These are phyloP conservation scores for Solanum phureja DNA, from an alignment of 257 asterid genomes.

Conservation along the genomic window DNA sequence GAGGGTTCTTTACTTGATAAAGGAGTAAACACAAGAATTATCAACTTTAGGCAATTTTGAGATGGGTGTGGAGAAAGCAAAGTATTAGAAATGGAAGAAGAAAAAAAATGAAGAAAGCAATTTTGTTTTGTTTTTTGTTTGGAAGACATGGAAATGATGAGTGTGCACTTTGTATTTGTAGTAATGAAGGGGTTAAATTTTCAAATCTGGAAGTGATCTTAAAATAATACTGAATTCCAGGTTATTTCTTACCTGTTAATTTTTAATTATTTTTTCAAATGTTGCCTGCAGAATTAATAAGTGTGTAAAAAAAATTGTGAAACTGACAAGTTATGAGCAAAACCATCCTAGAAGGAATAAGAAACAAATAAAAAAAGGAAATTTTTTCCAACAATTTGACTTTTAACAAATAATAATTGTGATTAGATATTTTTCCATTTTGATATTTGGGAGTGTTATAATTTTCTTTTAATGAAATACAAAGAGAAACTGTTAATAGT, in stretches of 20 bases:
- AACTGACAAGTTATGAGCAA: not conserved
- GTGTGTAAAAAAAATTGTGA: not conserved
- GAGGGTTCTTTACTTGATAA: conserved; percentile 51
- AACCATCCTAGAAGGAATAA: not conserved
- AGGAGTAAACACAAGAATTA: conserved; percentile 15
- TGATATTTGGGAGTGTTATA: not conserved
- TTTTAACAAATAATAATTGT: not conserved
- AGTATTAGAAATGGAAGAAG: not conserved
- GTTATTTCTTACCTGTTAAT: not conserved
- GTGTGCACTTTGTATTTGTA: not conserved
- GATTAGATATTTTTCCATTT: not conserved
- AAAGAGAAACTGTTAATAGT: not conserved
- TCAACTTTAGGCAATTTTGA: not conserved
- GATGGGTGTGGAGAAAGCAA: conserved; percentile 20
- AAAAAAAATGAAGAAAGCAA: not conserved
- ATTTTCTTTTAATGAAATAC: not conserved
- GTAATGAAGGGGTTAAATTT: not conserved
- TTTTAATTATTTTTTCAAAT: not conserved
- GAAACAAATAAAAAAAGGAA: not conserved
- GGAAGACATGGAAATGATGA: conserved; percentile 2
- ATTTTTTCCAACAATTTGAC: not conserved
- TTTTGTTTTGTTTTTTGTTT: too few relatives aligned
- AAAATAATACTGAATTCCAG: not conserved
- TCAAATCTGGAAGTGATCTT: not conserved
- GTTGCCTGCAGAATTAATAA: not conserved